Evolutionary conservation across 1,284 basidiomycete genomes (phyloP).

Genomic region (Lentinula novae-zelandiae): DNA sequence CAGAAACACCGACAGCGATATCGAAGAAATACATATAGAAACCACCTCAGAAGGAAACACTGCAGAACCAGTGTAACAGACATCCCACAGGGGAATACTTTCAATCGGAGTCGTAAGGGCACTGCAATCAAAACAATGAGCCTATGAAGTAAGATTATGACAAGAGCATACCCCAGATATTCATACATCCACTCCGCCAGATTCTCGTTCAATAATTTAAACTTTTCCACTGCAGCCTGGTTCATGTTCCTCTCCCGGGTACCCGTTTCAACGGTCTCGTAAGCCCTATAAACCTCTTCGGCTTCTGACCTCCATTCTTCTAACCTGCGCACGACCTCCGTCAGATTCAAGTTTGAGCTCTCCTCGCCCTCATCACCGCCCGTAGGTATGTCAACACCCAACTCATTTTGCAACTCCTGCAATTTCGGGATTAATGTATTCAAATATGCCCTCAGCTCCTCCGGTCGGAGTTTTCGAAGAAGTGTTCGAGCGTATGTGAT

Average conservation of each 20-base stretch:
- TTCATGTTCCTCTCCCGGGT: neutral
- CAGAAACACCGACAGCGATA: neutral
- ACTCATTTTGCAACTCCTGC: neutral
- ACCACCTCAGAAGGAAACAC: conserved; percentile 63
- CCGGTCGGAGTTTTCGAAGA: conserved; percentile 4
- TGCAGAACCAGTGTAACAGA: conserved; percentile 66
- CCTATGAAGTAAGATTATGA: neutral
- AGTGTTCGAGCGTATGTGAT: conserved; percentile 3
- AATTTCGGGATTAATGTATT: neutral
- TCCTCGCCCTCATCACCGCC: neutral
- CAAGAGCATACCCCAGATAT: neutral
- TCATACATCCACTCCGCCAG: conserved; percentile 3
- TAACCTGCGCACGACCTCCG: neutral
- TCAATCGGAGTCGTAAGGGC: conserved; percentile 40
- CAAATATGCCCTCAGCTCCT: conserved; percentile 1
- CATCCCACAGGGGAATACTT: conserved; percentile 52
- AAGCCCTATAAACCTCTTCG: neutral
- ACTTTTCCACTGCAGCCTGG: neutral
- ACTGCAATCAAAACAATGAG: conserved; percentile 23
- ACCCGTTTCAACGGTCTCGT: neutral
- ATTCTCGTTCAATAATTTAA: neutral
- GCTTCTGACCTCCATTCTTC: neutral
- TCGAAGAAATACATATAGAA: conserved; percentile 8
- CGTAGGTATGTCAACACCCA: neutral
- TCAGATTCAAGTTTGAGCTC: neutral